These are phyloP conservation scores for Russula dissimulans DNA, from an alignment of 768 basidiomycete genomes.

Conservation along the genomic window DNA sequence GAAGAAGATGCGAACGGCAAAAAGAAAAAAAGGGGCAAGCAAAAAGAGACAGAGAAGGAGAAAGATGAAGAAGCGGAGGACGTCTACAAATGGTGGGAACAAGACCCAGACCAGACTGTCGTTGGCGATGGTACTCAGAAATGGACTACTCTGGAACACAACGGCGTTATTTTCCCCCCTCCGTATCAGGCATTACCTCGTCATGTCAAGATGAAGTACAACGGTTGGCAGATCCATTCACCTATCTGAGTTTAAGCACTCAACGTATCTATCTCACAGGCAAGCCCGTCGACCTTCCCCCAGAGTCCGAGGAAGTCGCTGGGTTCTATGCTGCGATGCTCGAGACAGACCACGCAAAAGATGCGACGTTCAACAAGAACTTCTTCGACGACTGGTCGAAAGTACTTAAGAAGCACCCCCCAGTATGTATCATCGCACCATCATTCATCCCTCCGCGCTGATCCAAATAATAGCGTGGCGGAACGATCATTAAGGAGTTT, in stretches of 20 bases:
- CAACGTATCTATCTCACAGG: conserved; percentile 37
- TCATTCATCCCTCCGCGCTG: not conserved
- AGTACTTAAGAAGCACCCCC: conserved; percentile 71
- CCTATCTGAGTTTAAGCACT: conserved; percentile 7
- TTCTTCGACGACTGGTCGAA: conserved; percentile 88
- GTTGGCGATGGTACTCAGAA: conserved; percentile 73
- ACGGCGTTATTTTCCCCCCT: conserved; percentile 92
- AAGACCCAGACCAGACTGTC: conserved; percentile 36
- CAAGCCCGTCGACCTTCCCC: conserved; percentile 66
- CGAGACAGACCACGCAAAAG: conserved; percentile 86
- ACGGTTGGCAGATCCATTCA: conserved; percentile 46
- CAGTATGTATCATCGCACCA: conserved; percentile 43
- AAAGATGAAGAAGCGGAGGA: conserved; percentile 59
- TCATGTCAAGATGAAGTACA: conserved; percentile 88
- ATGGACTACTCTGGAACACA: conserved; percentile 94
- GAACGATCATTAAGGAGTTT: conserved; percentile 65
- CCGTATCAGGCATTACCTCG: conserved; percentile 81
- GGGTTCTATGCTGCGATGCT: conserved; percentile 91
- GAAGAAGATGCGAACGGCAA: conserved; percentile 11
- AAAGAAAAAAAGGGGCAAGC: conserved; percentile 35
- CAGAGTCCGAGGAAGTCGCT: conserved; percentile 91
- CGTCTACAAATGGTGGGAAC: conserved; percentile 84
- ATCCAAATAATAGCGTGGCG: conserved; percentile 43
- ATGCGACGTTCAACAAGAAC: conserved; percentile 83
- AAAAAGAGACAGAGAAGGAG: conserved; percentile 49